Percentiles rank a stretch among this genome's conserved stretches.
Evolutionary conservation across 2,329 filamentous ascomycete genomes (phyloP).

Genomic region (Fusarium humuli): DNA sequence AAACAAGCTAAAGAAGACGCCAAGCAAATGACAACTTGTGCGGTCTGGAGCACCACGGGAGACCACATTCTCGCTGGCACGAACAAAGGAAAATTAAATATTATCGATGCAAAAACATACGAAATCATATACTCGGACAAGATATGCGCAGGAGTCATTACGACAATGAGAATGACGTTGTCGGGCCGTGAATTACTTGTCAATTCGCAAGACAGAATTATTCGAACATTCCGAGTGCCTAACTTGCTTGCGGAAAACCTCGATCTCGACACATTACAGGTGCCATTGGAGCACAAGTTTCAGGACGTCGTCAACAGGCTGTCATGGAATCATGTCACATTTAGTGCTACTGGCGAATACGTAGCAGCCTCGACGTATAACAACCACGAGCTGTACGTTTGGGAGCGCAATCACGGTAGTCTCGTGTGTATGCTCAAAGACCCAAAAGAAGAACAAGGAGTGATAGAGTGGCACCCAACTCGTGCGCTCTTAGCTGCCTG

Average conservation of each 20-base stretch:
- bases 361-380: slow-evolving; percentile 97
- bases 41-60: slow-evolving; percentile 86
- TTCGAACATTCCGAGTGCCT: slow-evolving; percentile 90
- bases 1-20: slow-evolving; percentile 92
- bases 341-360: slow-evolving; percentile 94
- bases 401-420: slow-evolving; percentile 94
- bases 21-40: slow-evolving; percentile 93
- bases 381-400: slow-evolving; percentile 98
- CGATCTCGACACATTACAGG: slow-evolving; percentile 85
- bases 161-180: slow-evolving; percentile 81
- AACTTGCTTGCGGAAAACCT: slow-evolving; percentile 76
- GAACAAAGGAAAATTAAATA: slow-evolving; percentile 95
- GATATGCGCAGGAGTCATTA: slow-evolving; percentile 87
- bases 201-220: slow-evolving; percentile 94
- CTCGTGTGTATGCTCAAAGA: slow-evolving; percentile 97
- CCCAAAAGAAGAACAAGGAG: slow-evolving; percentile 93
- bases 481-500: slow-evolving; percentile 89
- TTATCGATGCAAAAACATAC: slow-evolving; percentile 85
- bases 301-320: slow-evolving; percentile 96
- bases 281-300: slow-evolving; percentile 97
- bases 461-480: slow-evolving; percentile 96
- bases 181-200: slow-evolving; percentile 90
- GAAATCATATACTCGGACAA: slow-evolving; percentile 91
- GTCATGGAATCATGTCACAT: slow-evolving; percentile 97
- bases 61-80: slow-evolving; percentile 93